phyloP scores from a whole-genome alignment of 805 yeast genomes.

The Kazachstania africana region DNA sequence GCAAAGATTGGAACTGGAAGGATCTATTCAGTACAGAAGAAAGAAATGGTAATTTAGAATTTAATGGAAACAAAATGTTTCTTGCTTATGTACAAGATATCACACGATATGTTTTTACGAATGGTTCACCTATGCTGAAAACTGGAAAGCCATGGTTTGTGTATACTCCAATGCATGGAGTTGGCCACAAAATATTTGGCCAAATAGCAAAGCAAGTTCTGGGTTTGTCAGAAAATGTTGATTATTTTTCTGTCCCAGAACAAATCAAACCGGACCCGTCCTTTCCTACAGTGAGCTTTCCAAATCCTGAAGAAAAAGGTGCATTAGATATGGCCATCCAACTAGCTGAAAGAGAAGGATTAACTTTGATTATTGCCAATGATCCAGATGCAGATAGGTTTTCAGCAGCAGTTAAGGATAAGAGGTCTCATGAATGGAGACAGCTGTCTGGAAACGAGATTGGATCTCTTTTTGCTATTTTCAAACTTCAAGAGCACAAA shows the following conservation, averaged over 20 bases:
- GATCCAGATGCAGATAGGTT: conserved; percentile 98
- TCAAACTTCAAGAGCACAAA: conserved; percentile 31
- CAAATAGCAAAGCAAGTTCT: conserved; percentile 24
- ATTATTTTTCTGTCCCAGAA: conserved; percentile 36
- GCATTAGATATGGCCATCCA: conserved; percentile 66
- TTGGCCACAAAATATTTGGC: conserved; percentile 56
- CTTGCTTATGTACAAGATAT: conserved; percentile 31
- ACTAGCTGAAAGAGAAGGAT: conserved; percentile 35
- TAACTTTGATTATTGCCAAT: conserved; percentile 63
- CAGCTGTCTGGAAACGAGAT: conserved; percentile 89
- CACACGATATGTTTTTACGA: not conserved
- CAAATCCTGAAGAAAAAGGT: conserved; percentile 93
- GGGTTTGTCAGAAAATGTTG: conserved; percentile 27
- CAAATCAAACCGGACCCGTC: conserved; percentile 75
- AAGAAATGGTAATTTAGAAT: conserved; percentile 21
- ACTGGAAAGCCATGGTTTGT: conserved; percentile 36
- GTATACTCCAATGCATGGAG: conserved; percentile 95
- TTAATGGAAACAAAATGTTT: conserved; percentile 33
- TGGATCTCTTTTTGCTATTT: conserved; percentile 73
- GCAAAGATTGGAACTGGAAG: conserved; percentile 36
- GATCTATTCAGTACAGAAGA: conserved; percentile 26
- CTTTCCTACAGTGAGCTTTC: conserved; percentile 78
- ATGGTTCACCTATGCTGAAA: not conserved
- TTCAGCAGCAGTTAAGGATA: conserved; percentile 54
- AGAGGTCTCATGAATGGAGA: conserved; percentile 38